These are phyloP conservation scores for Boechera divaricarpa DNA, from an alignment of 345 rosid species.

Conservation along the genomic window DNA sequence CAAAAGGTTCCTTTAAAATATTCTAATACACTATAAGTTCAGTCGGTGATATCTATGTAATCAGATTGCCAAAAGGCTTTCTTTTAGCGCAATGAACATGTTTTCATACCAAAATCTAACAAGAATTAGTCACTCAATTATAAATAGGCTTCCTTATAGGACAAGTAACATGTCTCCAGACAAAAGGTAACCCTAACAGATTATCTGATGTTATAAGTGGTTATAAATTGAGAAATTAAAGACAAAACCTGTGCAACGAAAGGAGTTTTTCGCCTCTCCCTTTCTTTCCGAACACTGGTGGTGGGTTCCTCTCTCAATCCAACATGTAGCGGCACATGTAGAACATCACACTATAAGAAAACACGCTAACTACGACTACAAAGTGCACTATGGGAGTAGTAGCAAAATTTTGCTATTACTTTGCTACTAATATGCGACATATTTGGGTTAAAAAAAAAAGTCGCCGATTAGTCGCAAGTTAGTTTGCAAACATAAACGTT, in stretches of 20 bases:
- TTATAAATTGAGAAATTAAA: not conserved
- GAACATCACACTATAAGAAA: not conserved
- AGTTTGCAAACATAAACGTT: no score
- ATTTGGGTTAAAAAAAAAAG: no score
- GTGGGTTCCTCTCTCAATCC: not conserved
- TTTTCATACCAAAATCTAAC: not conserved
- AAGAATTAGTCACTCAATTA: not conserved
- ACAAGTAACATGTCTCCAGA: not conserved
- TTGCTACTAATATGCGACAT: no score
- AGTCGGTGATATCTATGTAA: not conserved
- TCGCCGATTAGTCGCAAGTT: no score
- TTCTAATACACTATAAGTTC: not conserved
- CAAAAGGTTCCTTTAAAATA: not conserved
- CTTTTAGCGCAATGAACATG: not conserved
- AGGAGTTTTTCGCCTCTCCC: not conserved
- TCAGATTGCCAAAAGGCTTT: not conserved
- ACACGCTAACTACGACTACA: no score
- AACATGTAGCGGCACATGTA: not conserved
- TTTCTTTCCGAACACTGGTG: not conserved
- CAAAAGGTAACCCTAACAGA: not conserved
- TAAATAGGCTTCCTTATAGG: not conserved
- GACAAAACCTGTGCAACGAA: conserved; percentile 18
- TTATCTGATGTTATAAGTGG: not conserved
- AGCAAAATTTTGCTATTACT: no score
- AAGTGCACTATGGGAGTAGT: no score